These are phyloP conservation scores for Madurella mycetomatis DNA, from an alignment of 2,329 filamentous ascomycete genomes.

Conservation along the genomic window DNA sequence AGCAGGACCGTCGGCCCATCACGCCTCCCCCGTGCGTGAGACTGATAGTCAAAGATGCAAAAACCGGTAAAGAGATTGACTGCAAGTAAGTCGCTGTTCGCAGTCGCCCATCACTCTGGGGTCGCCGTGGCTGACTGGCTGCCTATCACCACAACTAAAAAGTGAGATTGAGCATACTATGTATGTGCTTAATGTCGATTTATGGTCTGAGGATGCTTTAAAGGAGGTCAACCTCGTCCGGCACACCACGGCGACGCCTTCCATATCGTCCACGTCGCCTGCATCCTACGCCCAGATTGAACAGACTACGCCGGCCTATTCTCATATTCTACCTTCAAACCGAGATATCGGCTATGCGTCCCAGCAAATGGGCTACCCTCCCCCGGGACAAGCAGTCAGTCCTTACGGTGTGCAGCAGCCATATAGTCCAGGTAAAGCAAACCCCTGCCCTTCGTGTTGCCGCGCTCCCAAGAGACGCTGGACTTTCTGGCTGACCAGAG, in stretches of 20 bases:
- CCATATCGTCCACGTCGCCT: slow-evolving; percentile 75
- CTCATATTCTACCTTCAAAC: slow-evolving; percentile 36
- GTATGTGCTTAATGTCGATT: slow-evolving; percentile 60
- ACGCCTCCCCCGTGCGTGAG: slow-evolving; percentile 91
- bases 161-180: slow-evolving; percentile 56
- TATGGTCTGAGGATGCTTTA: slow-evolving; percentile 62
- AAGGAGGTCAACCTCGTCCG: slow-evolving; percentile 64
- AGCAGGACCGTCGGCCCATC: slow-evolving; percentile 85
- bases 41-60: slow-evolving; percentile 70
- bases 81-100: slow-evolving; percentile 59
- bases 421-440: slow-evolving; percentile 23
- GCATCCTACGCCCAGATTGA: slow-evolving; percentile 65
- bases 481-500: neutral
- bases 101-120: neutral
- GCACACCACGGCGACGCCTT: slow-evolving; percentile 61
- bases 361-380: slow-evolving; percentile 25
- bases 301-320: slow-evolving; percentile 32
- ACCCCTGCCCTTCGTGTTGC: neutral
- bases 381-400: slow-evolving; percentile 20
- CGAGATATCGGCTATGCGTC: slow-evolving; percentile 32
- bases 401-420: slow-evolving; percentile 27
- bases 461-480: neutral
- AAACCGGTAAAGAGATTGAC: slow-evolving; percentile 75
- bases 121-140: slow-evolving; percentile 5
- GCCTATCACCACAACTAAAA: slow-evolving; percentile 11